Base-by-base conservation (phyloP, 129 eudicot species). In the Solidago caesia region DNA sequence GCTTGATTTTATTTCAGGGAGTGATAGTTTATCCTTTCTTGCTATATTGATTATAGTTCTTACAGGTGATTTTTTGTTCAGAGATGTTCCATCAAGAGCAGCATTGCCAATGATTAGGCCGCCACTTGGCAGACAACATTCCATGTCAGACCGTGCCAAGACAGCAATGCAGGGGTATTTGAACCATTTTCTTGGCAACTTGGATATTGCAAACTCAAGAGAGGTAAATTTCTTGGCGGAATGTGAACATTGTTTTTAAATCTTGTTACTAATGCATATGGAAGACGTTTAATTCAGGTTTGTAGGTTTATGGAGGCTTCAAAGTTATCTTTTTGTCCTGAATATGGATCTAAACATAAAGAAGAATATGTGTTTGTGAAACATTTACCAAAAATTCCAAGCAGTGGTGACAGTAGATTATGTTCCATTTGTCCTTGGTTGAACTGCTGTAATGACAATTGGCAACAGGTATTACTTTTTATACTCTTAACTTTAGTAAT, bases 71-170 rank as follows among this genome's bases (percentile, higher is more conserved):
- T 90, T 91, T 88, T 85, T 88, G 93, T 94, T 89, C 93, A 94
- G 99, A 88, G 96, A 94, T 87, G 97, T 94, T 79, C 99, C 99
- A 44, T 94, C 99, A 63, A 85, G 87, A 74, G 99, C 99, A 47
- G 99, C 94, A 26, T 76, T 94, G 56, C 94, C 97, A 70, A 83
- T 94, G 77, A 94, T 94, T 47, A 85, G 97, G 29, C 97, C 99
- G 67, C 94, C 96, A 42, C 86, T 94, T 46, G 89, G 93, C 74
- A 81, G 97, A 79, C 99, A 94, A 70, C 86, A 91, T 73, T 94
- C 99, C 62, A 94, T 94, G 92, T 91, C 99, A 44, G 96, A 94
- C 69, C 84, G 82, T 70, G 97, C 99, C 56, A 94, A 82, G 83
- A 77, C 76, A 75, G 96, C 99, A 10, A 94, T 94, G 99, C 96